Conservation (phyloP, 129 eudicot genomes). For the Saposhnikovia divaricata region DNA sequence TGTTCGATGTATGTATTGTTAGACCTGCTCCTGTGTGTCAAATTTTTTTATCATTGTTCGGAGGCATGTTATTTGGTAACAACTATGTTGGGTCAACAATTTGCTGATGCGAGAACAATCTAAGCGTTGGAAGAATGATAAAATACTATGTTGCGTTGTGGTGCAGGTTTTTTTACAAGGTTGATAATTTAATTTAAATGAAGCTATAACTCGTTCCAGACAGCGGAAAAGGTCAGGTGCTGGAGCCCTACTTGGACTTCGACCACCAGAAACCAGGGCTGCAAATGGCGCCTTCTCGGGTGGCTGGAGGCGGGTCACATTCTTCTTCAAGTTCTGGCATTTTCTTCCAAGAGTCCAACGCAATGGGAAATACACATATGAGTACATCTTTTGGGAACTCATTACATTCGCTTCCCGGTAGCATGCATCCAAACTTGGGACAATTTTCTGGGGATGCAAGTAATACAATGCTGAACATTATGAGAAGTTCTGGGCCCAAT, state of each 20-base stretch:
- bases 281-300: slow-evolving; percentile 72
- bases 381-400: slow-evolving; percentile 58
- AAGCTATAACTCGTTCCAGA: neutral
- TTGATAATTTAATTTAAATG: neutral
- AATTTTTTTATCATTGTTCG: neutral
- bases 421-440: slow-evolving; percentile 41
- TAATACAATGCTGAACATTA: slow-evolving; percentile 44
- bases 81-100: neutral
- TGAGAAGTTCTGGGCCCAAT: slow-evolving; percentile 65
- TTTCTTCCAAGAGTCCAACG: slow-evolving; percentile 70
- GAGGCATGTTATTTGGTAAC: neutral
- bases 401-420: slow-evolving; percentile 38
- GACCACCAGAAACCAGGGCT: slow-evolving; percentile 54
- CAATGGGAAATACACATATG: slow-evolving; percentile 49
- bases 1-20: neutral
- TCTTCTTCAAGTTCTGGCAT: slow-evolving; percentile 85
- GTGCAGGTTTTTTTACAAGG: neutral
- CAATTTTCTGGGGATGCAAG: slow-evolving; percentile 63
- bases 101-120: neutral
- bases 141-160: neutral
- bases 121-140: neutral
- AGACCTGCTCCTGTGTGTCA: neutral
- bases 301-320: slow-evolving; percentile 71
- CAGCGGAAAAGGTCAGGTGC: slow-evolving; percentile 35
- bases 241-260: slow-evolving; percentile 60